phyloP scores from a whole-genome alignment of 2,329 filamentous ascomycete genomes.

The Orbilia brochopaga region DNA sequence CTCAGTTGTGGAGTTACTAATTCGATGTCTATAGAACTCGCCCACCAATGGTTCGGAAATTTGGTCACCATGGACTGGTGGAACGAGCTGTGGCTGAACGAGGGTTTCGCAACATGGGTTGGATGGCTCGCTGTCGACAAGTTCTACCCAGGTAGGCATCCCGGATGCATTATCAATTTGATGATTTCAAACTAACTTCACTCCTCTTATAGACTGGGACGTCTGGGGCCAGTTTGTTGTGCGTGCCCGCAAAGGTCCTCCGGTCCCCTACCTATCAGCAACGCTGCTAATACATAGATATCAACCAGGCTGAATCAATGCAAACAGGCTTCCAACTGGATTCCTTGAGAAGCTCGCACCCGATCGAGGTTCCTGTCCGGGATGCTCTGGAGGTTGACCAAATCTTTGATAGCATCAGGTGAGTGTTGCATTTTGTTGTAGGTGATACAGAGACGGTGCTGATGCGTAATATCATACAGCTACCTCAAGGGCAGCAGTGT shows the following conservation, averaged over 20 bases:
- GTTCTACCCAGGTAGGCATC: slow-evolving; percentile 72
- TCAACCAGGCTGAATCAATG: slow-evolving; percentile 76
- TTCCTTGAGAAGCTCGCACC: slow-evolving; percentile 86
- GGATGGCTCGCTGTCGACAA: slow-evolving; percentile 92
- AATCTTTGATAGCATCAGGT: slow-evolving; percentile 96
- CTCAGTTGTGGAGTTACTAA: slow-evolving; percentile 22
- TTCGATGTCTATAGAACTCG: slow-evolving; percentile 68
- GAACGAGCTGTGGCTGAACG: slow-evolving; percentile 91
- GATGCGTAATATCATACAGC: slow-evolving; percentile 10
- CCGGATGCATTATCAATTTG: background rate
- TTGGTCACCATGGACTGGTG: slow-evolving; percentile 97
- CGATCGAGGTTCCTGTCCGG: slow-evolving; percentile 92
- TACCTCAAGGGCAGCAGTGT: slow-evolving; percentile 82
- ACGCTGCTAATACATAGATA: slow-evolving; percentile 29
- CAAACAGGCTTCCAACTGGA: slow-evolving; percentile 91
- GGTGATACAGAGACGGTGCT: background rate
- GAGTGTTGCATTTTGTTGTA: slow-evolving; percentile 62
- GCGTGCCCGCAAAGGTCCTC: slow-evolving; percentile 65
- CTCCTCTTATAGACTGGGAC: slow-evolving; percentile 74
- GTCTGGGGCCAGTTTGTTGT: slow-evolving; percentile 96
- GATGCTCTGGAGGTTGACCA: slow-evolving; percentile 96
- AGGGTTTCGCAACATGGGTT: slow-evolving; percentile 98
- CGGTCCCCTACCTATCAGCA: slow-evolving; percentile 21
- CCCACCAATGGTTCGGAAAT: slow-evolving; percentile 95
- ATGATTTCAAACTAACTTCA: slow-evolving; percentile 15